Evolutionary conservation across 352 stramenopile species (phyloP), one percentile per base, ranked within the genome.

Genomic region (Pythium aristosporum): DNA sequence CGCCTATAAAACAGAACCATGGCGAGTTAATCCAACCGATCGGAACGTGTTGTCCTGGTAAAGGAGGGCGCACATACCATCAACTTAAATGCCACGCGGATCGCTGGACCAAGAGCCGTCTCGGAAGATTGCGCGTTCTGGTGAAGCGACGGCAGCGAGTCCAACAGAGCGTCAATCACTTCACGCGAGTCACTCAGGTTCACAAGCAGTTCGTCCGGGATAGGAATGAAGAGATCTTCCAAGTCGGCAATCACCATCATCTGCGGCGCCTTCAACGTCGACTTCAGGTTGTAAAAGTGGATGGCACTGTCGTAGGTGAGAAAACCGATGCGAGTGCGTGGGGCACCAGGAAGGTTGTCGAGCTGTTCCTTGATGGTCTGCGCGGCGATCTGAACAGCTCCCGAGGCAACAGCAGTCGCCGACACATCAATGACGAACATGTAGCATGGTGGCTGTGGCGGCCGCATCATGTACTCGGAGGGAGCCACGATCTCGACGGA

Each of bases 21-120:
- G 60, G 15, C 20, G 2, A 1, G 21, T 48, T 23, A 58, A 23
- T 10, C 34, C 34, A 32, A 39, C 18, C 21, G 37, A 6, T 48
- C 42, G 13, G 42, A 48, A 23, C 37, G 11, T 41, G 36, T 41
- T 41, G 7, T 16, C 37, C 37, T 16, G 15, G 13, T 23, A 23
- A 11, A 25, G 11, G 8, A 23, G 74, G 75, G 67, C 96, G 80
- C 76, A 69, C 96, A 74, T 64, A 98, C 97, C 85, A 99, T 99
- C 8, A 99, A 86, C 49, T 97, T 98, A 75, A 98, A 98, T 6
- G 96, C 97, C 16, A 98, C 97, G 37, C 97, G 96, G 12, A 99
- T 94, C 12, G 87, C 87, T 50, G 87, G 81, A 37, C 87, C 87
- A 5, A 96, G 72, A 2, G 82, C 85, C 18, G 85, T 94, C 67